These are phyloP conservation scores for Hericium alpestre DNA, from an alignment of 768 basidiomycete species.

Conservation along the genomic window DNA sequence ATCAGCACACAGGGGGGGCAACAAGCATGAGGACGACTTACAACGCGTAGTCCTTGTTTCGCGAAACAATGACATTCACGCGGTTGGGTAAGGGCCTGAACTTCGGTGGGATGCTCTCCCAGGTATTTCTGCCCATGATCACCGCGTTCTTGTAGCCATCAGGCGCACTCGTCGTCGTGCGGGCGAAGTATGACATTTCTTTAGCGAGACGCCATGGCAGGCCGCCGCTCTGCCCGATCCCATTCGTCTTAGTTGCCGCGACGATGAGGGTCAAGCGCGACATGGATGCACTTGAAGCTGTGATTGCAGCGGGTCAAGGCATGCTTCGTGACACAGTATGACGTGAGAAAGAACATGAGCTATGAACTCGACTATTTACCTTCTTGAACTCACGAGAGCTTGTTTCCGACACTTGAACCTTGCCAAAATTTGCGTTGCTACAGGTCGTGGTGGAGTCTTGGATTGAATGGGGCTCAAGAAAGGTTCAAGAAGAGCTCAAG, in stretches of 20 bases:
- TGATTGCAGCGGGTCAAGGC: too few relatives aligned
- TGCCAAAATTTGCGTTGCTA: too few relatives aligned
- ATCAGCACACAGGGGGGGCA: neutral
- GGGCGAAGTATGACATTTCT: constrained; percentile 91
- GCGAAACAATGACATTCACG: constrained; percentile 69
- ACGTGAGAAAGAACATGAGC: too few relatives aligned
- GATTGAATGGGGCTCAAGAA: too few relatives aligned
- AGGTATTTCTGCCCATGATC: constrained; percentile 93
- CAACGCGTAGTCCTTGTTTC: constrained; percentile 55
- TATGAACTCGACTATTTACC: too few relatives aligned
- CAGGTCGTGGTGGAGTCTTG: too few relatives aligned
- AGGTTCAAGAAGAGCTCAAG: too few relatives aligned
- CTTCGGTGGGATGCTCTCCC: constrained; percentile 89
- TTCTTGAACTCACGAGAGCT: too few relatives aligned
- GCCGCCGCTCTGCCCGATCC: constrained; percentile 67
- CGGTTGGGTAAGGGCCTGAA: constrained; percentile 73
- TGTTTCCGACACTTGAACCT: too few relatives aligned
- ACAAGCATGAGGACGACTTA: neutral
- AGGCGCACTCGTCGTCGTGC: constrained; percentile 55
- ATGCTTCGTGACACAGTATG: neutral
- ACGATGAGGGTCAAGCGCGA: constrained; percentile 81
- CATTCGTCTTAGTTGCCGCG: constrained; percentile 78
- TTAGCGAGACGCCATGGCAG: constrained; percentile 85
- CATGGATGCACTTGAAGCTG: constrained; percentile 25
- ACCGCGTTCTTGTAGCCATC: constrained; percentile 57